These are phyloP conservation scores for Euphorbia celastroides DNA, from an alignment of 441 rosid species.

Conservation along the genomic window DNA sequence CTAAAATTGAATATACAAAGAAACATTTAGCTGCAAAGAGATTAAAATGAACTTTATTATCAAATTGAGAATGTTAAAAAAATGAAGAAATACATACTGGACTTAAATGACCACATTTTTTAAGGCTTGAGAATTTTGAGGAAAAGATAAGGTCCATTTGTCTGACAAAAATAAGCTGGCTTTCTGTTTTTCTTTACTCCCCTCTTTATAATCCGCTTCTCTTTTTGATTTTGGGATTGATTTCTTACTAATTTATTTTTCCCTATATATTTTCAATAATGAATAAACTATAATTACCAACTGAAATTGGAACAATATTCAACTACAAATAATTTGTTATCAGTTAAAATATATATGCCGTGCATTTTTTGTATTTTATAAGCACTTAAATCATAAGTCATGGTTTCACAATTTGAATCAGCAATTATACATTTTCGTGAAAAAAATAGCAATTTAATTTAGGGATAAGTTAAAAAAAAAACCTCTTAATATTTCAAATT, in stretches of 20 bases:
- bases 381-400: too few relatives aligned
- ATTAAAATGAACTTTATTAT: not conserved
- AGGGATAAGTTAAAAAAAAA: too few relatives aligned
- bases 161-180: not conserved
- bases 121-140: not conserved
- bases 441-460: too few relatives aligned
- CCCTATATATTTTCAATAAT: not conserved
- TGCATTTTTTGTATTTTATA: too few relatives aligned
- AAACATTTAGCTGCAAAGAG: not conserved
- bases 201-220: conserved; percentile 2
- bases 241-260: not conserved
- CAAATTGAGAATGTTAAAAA: not conserved
- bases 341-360: too few relatives aligned
- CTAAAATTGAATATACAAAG: not conserved
- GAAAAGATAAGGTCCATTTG: not conserved
- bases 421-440: too few relatives aligned
- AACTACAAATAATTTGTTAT: not conserved
- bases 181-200: conserved; percentile 1
- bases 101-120: not conserved
- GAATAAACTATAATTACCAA: not conserved
- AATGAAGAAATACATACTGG: not conserved
- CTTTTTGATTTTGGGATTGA: not conserved
- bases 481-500: too few relatives aligned
- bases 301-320: not conserved
- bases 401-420: not conserved